These are phyloP conservation scores for Arthrobotrys musiformis DNA, from an alignment of 2,329 filamentous ascomycete species.

Conservation along the genomic window DNA sequence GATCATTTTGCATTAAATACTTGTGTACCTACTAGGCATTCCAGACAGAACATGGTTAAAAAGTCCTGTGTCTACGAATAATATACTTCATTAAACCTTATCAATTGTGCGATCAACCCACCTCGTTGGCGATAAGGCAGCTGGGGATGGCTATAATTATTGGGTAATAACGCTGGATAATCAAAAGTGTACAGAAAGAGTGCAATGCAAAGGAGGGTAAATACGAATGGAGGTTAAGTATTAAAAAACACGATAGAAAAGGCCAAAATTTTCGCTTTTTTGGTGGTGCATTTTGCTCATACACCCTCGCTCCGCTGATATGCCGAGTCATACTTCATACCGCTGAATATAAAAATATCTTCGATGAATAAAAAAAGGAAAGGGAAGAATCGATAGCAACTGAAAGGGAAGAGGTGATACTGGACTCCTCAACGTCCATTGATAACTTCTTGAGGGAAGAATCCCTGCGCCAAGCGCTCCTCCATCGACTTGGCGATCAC, in stretches of 20 bases:
- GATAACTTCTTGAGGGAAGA: conserved; percentile 57
- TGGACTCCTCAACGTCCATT: conserved; percentile 31
- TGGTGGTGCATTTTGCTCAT: conserved; percentile 25
- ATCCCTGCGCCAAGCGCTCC: conserved; percentile 75
- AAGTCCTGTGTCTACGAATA: neutral
- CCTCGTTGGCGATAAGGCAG: neutral
- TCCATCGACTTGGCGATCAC: conserved; percentile 88
- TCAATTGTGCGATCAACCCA: neutral
- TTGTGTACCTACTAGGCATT: neutral
- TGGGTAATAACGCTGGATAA: conserved; percentile 1
- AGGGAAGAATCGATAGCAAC: neutral
- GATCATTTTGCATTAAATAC: neutral
- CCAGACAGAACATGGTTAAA: neutral
- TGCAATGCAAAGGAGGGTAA: neutral
- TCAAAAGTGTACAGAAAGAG: neutral
- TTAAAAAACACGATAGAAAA: neutral
- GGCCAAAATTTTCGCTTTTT: conserved; percentile 4
- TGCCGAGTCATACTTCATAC: conserved; percentile 21
- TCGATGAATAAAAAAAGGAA: neutral
- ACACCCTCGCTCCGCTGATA: too few species aligned
- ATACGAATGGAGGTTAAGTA: neutral
- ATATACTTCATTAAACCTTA: neutral
- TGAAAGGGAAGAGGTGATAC: neutral
- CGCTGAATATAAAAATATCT: conserved; percentile 4
- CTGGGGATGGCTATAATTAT: neutral